Percentiles rank a stretch among this genome's conserved stretches.
phyloP scores from a whole-genome alignment of 2,329 filamentous ascomycete genomes.

The Chaetomium olivaceum region DNA sequence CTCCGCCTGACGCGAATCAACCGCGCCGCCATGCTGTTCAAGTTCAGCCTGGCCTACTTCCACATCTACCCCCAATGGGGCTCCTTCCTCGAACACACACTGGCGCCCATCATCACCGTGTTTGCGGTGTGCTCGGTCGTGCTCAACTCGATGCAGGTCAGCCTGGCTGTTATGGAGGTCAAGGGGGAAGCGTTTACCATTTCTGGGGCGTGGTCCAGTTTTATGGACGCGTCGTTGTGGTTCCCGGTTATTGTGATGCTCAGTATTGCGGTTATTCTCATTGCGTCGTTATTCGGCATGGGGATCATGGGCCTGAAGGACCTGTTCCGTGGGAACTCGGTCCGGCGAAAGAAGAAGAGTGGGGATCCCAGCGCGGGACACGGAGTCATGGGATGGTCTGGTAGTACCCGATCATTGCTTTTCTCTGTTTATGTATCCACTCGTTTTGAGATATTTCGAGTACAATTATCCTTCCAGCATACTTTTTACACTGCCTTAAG shows the following conservation, averaged over 20 bases:
- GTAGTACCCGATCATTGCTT: background rate
- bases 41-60: conserved; percentile 32
- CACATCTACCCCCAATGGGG: conserved; percentile 37
- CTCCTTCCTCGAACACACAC: conserved; percentile 31
- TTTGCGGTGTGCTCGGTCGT: conserved; percentile 35
- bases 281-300: conserved; percentile 20
- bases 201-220: conserved; percentile 24
- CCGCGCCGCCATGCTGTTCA: conserved; percentile 30
- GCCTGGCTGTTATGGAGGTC: conserved; percentile 28
- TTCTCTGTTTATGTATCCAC: background rate
- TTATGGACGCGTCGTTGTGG: conserved; percentile 30
- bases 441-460: background rate
- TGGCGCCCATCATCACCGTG: conserved; percentile 34
- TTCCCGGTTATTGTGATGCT: conserved; percentile 33
- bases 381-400: conserved; percentile 28
- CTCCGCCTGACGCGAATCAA: conserved; percentile 42
- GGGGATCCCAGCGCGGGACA: conserved; percentile 23
- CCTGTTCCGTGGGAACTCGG: conserved; percentile 23
- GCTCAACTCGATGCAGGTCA: conserved; percentile 37
- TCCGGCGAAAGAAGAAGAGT: conserved; percentile 26
- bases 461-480: background rate
- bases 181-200: background rate
- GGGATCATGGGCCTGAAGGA: conserved; percentile 31
- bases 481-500: background rate
- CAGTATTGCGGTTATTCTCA: conserved; percentile 29